Evolutionary conservation across 2,329 filamentous ascomycete genomes (phyloP).

Genomic region (Colletotrichum navitas): DNA sequence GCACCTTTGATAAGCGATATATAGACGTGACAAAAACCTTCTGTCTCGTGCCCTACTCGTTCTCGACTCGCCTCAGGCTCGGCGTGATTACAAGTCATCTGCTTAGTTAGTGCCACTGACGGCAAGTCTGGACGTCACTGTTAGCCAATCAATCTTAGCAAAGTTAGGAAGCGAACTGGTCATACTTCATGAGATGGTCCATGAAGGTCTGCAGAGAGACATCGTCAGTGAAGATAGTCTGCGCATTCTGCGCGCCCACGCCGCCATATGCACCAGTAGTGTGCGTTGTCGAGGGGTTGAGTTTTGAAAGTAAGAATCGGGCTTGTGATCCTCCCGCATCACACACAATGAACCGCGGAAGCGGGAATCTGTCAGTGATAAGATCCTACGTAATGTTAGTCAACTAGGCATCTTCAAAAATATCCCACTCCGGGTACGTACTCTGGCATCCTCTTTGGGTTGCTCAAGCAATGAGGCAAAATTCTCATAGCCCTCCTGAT

Average conservation of each 20-base stretch:
- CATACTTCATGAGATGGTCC: constrained; percentile 99
- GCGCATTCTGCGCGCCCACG: constrained; percentile 84
- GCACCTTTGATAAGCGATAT: neutral
- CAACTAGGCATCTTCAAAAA: neutral
- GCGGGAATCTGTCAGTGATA: constrained; percentile 96
- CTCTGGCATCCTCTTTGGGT: constrained; percentile 95
- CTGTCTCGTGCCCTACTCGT: neutral
- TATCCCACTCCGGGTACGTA: constrained; percentile 61
- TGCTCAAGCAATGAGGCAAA: constrained; percentile 89
- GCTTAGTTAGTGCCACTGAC: constrained; percentile 72
- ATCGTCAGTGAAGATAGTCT: constrained; percentile 99
- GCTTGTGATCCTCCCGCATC: constrained; percentile 88
- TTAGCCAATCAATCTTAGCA: constrained; percentile 32
- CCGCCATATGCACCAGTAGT: constrained; percentile 93
- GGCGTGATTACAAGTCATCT: neutral
- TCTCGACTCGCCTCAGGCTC: too few relatives aligned
- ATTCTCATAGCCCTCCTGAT: constrained; percentile 98
- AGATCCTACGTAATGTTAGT: constrained; percentile 74
- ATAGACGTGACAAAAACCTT: too few relatives aligned
- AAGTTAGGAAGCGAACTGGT: constrained; percentile 4
- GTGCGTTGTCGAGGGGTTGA: constrained; percentile 97
- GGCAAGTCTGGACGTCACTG: constrained; percentile 60
- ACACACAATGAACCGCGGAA: constrained; percentile 97
- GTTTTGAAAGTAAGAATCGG: constrained; percentile 94
- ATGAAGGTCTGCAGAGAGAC: constrained; percentile 99